Percentiles rank a stretch among this genome's conserved stretches.
These are phyloP conservation scores for Aspergillus diversus DNA, from an alignment of 495 filamentous ascomycete genomes.

Conservation along the genomic window DNA sequence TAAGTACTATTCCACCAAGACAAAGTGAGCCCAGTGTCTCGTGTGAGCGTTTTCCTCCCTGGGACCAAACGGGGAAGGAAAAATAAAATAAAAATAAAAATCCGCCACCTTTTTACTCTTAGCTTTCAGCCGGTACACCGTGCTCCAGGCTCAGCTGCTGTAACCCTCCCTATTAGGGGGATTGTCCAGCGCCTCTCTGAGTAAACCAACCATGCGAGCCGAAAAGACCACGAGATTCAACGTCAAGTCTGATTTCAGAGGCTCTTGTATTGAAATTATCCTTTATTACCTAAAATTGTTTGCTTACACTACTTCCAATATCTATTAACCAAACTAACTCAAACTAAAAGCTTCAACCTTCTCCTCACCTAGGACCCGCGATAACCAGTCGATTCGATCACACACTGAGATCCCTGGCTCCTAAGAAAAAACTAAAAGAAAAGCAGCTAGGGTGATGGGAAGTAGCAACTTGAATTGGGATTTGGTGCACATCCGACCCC, in stretches of 20 bases:
- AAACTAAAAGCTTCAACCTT: neutral
- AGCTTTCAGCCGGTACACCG: too few species aligned
- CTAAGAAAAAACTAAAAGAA: neutral
- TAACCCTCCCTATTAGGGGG: neutral
- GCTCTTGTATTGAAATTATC: neutral
- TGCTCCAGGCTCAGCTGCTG: neutral
- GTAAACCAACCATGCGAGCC: neutral
- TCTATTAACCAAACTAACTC: neutral
- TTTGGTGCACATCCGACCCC: too few species aligned
- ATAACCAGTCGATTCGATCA: neutral
- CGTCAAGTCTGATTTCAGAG: neutral
- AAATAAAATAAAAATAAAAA: neutral
- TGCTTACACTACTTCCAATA: neutral
- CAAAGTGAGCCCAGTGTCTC: neutral
- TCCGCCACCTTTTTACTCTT: too few species aligned
- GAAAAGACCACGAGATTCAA: neutral
- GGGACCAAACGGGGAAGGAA: neutral
- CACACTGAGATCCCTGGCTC: neutral
- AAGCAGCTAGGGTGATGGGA: too few species aligned
- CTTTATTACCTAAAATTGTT: neutral
- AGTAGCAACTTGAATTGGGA: too few species aligned
- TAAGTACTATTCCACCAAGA: too few species aligned
- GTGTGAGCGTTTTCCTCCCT: constrained; percentile 7
- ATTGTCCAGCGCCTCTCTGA: neutral
- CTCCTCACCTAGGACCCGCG: neutral